Evolutionary conservation across 2,329 filamentous ascomycete genomes (phyloP).

Genomic region (Penicillium sp.): DNA sequence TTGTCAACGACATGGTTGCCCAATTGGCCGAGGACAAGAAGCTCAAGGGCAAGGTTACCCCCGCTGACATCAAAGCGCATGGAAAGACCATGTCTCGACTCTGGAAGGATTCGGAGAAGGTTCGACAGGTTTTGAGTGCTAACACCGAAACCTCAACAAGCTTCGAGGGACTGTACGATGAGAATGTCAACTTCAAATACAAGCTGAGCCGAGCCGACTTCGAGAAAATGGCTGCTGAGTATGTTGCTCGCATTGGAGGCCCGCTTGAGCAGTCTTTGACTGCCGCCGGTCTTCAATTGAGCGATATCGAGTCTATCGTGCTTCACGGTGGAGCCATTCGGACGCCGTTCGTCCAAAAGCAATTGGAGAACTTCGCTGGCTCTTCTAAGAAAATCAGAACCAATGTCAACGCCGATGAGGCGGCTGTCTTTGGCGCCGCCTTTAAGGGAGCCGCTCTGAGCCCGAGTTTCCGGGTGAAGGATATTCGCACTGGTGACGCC

Average conservation of each 20-base stretch:
- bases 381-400: conserved; percentile 74
- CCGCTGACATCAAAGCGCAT: conserved; percentile 58
- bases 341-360: conserved; percentile 90
- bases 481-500: conserved; percentile 79
- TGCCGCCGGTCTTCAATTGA: conserved; percentile 66
- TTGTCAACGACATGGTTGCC: conserved; percentile 81
- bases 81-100: conserved; percentile 84
- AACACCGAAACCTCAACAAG: conserved; percentile 76
- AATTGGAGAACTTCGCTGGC: conserved; percentile 72
- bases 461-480: conserved; percentile 95
- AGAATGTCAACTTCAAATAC: conserved; percentile 91
- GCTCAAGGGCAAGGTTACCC: conserved; percentile 38
- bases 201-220: conserved; percentile 77
- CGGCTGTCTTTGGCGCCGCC: conserved; percentile 90
- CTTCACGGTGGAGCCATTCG: conserved; percentile 86
- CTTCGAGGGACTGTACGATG: conserved; percentile 79
- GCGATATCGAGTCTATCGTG: conserved; percentile 83
- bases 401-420: conserved; percentile 96
- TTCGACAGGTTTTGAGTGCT: conserved; percentile 87
- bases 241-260: conserved; percentile 63
- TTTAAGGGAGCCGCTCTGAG: conserved; percentile 91
- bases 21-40: conserved; percentile 70
- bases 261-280: conserved; percentile 73
- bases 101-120: conserved; percentile 84
- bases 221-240: conserved; percentile 68